Conservation (phyloP, 2,329 filamentous ascomycete species). For the Calonectria pseudoturangicola region DNA sequence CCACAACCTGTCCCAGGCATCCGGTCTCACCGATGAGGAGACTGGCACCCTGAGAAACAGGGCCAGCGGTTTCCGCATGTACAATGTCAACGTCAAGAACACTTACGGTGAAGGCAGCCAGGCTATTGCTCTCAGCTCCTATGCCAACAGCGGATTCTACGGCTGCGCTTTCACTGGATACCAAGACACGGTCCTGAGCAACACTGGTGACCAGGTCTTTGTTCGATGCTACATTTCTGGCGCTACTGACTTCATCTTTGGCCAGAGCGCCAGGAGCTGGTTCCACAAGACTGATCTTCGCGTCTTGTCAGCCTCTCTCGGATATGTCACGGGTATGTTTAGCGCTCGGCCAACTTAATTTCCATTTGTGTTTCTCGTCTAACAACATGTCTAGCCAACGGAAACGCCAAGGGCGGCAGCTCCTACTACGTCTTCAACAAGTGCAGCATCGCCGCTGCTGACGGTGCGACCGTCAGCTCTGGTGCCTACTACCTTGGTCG, state of each 20-base stretch:
- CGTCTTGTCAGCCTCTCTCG: conserved; percentile 58
- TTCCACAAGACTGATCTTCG: conserved; percentile 65
- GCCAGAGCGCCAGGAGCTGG: conserved; percentile 64
- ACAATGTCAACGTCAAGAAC: conserved; percentile 75
- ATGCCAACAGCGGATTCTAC: conserved; percentile 67
- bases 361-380: background rate
- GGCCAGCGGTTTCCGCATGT: conserved; percentile 71
- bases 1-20: conserved; percentile 64
- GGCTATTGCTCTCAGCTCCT: conserved; percentile 67
- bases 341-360: rapidly evolving
- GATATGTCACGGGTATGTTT: conserved; percentile 65
- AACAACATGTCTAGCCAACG: conserved; percentile 59
- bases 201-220: conserved; percentile 69
- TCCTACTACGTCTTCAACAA: conserved; percentile 69
- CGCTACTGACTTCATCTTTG: conserved; percentile 71
- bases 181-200: conserved; percentile 71
- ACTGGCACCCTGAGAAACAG: conserved; percentile 68
- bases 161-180: conserved; percentile 67
- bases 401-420: conserved; percentile 56
- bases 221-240: conserved; percentile 65
- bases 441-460: conserved; percentile 63
- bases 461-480: conserved; percentile 59
- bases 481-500: conserved; percentile 69
- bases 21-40: conserved; percentile 70
- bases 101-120: conserved; percentile 67